These are phyloP conservation scores for Fusarium chuoi DNA, from an alignment of 2,329 filamentous ascomycete species.

Conservation along the genomic window DNA sequence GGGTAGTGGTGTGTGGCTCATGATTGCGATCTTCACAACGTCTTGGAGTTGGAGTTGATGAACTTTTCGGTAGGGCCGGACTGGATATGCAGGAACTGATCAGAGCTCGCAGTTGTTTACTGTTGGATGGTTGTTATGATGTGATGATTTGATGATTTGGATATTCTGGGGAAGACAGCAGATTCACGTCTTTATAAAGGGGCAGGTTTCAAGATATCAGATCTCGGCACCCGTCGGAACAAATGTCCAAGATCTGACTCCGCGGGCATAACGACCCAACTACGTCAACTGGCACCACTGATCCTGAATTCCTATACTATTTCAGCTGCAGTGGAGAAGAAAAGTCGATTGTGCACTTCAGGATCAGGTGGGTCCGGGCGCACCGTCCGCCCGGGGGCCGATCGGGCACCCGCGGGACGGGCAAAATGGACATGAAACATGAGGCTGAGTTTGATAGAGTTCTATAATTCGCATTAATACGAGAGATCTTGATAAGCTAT, in stretches of 20 bases:
- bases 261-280: not conserved
- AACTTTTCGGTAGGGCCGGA: not conserved
- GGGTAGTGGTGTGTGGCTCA: constrained; percentile 23
- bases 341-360: not conserved
- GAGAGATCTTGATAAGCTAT: not conserved
- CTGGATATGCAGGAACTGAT: not conserved
- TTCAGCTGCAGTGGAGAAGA: constrained; percentile 8
- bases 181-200: constrained; percentile 5
- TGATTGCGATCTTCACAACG: not conserved
- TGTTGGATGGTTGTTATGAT: not conserved
- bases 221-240: not conserved
- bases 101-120: not conserved
- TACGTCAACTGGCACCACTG: constrained; percentile 14
- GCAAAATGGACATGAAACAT: not conserved
- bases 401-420: constrained; percentile 13
- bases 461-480: not conserved
- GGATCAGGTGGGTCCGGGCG: constrained; percentile 2
- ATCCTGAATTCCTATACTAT: not conserved
- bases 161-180: not conserved
- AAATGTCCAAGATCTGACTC: not conserved
- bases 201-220: not conserved
- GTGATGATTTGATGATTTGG: no score
- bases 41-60: not conserved
- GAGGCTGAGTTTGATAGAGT: constrained; percentile 5
- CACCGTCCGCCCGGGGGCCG: not conserved